Base-by-base conservation (phyloP, 768 basidiomycete genomes). In the Boletales sp. region DNA sequence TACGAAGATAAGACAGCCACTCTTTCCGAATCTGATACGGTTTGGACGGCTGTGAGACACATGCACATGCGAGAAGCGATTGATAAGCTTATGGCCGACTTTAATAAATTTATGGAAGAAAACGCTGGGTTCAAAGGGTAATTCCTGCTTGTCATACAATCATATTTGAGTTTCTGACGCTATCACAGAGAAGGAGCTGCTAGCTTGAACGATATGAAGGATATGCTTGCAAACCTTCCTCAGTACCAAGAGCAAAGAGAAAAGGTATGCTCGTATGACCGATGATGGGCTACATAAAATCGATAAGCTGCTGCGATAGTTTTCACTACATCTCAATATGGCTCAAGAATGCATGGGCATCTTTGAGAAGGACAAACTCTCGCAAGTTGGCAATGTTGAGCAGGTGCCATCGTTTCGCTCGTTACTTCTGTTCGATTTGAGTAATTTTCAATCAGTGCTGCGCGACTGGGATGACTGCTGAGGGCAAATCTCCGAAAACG, bases 21-120 rank as follows among this genome's bases (percentile, higher is more conserved):
- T 2, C 73, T 99, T n/a, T 82, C 87, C 12, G 97, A 99, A 58
- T 69, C 79, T 5, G 97, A 99, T 66, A 78, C 80, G 37, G 86
- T 97, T 2, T 99, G 94, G 94, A 87, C 87, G 31, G 83, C 86
- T 39, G 82, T 97, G 49, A 85, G 95, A 51, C 97, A 98, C 66
- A 84, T 97, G 83, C 97, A 99, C 68, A 99, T 99, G 94, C 84
- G 90, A 43, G 97, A 99, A 70, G 90, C 94, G 2, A 94, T 98
- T 59, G 92, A 97, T 73, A 97, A 91, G 68, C 77, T 99, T 42
- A 95, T 97, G 88, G 80, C 79, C 13, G 92, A 97, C 71, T 98
- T 99, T 70, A 94, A 92, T 65, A 84, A 87, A 62, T 98, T 98
- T 66, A 75, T 94, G 67, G 81, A 85, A 61, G 97, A 98, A 58